phyloP scores from a whole-genome alignment of 2,329 filamentous ascomycete species.

The Cryphonectria radicalis region DNA sequence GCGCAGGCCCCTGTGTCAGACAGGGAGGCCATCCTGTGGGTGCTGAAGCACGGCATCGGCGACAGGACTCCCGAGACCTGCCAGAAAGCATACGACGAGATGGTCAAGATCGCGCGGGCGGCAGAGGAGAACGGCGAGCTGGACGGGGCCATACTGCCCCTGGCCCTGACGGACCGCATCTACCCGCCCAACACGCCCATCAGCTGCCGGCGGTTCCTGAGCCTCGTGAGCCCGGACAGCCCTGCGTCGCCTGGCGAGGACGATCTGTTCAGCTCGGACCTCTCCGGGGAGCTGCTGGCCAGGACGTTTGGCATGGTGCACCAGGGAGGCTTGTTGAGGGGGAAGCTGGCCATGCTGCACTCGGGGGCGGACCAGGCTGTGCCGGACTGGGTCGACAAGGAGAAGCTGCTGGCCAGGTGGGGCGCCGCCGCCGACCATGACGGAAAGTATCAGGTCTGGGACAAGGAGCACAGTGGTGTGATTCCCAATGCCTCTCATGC shows the following conservation, averaged over 20 bases:
- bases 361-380: constrained; percentile 51
- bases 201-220: constrained; percentile 40
- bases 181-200: constrained; percentile 39
- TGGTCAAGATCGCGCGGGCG: constrained; percentile 42
- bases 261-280: constrained; percentile 68
- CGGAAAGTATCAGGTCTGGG: constrained; percentile 45
- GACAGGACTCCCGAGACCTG: constrained; percentile 37
- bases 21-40: constrained; percentile 53
- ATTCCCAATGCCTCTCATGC: constrained; percentile 54
- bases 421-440: constrained; percentile 43
- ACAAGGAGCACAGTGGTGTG: constrained; percentile 50
- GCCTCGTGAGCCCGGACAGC: constrained; percentile 52
- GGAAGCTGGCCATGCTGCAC: constrained; percentile 47
- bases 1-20: constrained; percentile 68
- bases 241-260: constrained; percentile 59
- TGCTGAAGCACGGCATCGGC: constrained; percentile 41
- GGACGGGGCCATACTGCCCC: constrained; percentile 40
- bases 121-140: constrained; percentile 31
- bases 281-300: constrained; percentile 52
- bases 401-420: constrained; percentile 47
- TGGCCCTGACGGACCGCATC: constrained; percentile 38
- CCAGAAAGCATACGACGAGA: constrained; percentile 42
- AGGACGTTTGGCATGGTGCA: constrained; percentile 59
- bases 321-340: constrained; percentile 41
- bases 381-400: constrained; percentile 49